phyloP scores from a whole-genome alignment of 2,329 filamentous ascomycete species.

The Fusarium pilosicola region DNA sequence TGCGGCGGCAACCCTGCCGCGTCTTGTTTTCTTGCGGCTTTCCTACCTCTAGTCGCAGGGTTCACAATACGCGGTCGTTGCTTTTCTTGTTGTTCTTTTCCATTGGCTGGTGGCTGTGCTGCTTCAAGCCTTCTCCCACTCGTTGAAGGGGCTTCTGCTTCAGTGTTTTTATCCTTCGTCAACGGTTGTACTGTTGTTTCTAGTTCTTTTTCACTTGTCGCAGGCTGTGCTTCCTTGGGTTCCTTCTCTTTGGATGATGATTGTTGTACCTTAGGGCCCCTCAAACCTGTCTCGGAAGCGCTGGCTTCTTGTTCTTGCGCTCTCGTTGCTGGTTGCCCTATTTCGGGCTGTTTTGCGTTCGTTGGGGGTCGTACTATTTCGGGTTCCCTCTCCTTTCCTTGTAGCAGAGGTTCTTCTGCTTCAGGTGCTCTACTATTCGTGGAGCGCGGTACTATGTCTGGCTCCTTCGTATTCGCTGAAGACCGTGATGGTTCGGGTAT shows the following conservation, averaged over 20 bases:
- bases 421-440: not conserved
- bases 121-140: not conserved
- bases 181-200: not conserved
- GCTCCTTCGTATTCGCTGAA: not conserved
- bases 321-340: not conserved
- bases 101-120: not conserved
- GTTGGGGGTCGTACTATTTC: not conserved
- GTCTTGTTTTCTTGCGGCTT: conserved; percentile 62
- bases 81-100: conserved; percentile 13
- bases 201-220: not conserved
- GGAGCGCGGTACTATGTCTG: not conserved
- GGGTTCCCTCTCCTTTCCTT: not conserved
- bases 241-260: not conserved
- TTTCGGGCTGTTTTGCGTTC: not conserved
- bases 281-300: not conserved
- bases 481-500: not conserved
- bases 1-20: conserved; percentile 61
- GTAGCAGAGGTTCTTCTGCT: not conserved
- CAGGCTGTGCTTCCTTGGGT: not conserved
- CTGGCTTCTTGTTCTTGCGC: not conserved
- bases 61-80: conserved; percentile 50
- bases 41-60: conserved; percentile 63
- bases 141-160: not conserved
- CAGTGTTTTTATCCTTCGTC: not conserved
- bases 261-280: not conserved